Evolutionary conservation across 169 alveolate genomes (phyloP), one percentile per base, ranked within the genome.

Genomic region (Eimeria maxima): DNA sequence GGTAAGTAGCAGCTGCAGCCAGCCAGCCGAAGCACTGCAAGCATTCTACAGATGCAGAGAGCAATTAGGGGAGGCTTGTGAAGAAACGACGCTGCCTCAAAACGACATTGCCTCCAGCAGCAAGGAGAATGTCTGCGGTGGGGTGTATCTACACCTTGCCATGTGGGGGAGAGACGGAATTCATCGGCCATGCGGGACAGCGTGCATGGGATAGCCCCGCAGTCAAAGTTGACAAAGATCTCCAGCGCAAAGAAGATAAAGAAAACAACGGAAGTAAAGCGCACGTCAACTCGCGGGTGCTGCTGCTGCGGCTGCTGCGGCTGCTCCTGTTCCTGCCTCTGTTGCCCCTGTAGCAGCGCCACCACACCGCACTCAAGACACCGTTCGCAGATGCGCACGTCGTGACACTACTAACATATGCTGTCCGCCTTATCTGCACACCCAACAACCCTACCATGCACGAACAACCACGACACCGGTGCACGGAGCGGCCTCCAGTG

Each of bases 181-280:
- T 94, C 94, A 57, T 33, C 69, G 11, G 92, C 94, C 67, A 94
- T 67, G 71, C 80, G 80, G 20, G 94, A 81, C 33, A 94, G 93
- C 27, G 93, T 63, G 42, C 94, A 90, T 45, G 96, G 96, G 10
- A 94, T 86, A 18, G 96, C 96, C 50, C 96, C 96, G 78, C 93
- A 94, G 55, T 94, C 96, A 57, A 78, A 94, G 57, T 94, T 94
- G 50, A 94, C 94, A 63, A 94, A 84, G 29, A 94, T 78, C 65
- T 81, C 96, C 55, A 83, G 60, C 27, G 84, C 45, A 44, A 94
- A 94, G 71, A 84, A 65, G 57, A 84, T 71, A 1, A 69, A 33
- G 53, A 94, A 84, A 80, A 84, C 94, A 47, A 47, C 33, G 24
- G 73, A 45, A 33, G 84, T 60, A 16, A 84, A 90, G 22, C 96